Conservation (phyloP, 768 basidiomycete species). For the Gymnopilus junonius region DNA sequence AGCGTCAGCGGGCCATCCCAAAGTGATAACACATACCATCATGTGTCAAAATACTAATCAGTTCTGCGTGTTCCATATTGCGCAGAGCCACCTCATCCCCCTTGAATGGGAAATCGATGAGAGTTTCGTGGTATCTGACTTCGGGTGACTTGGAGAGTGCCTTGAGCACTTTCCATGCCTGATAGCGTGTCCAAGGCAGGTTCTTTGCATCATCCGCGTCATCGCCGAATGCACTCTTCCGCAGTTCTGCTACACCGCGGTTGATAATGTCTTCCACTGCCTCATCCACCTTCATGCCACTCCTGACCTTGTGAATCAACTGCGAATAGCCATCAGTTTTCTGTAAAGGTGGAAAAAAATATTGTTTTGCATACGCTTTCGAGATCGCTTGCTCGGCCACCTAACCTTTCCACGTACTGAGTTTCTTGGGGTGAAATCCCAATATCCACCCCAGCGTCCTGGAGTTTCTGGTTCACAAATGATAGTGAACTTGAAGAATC, state of each 20-base stretch:
- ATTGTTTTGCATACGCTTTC: conserved; percentile 61
- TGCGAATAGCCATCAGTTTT: conserved; percentile 29
- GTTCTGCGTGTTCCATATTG: conserved; percentile 86
- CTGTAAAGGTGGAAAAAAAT: not conserved
- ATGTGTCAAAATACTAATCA: conserved; percentile 78
- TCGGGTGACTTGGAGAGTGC: conserved; percentile 68
- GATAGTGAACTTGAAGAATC: conserved; percentile 77
- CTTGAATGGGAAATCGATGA: conserved; percentile 89
- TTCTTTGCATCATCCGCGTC: conserved; percentile 86
- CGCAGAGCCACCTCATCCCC: conserved; percentile 84
- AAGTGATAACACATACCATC: conserved; percentile 53
- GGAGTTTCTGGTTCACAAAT: conserved; percentile 81
- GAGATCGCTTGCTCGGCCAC: conserved; percentile 90
- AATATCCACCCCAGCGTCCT: conserved; percentile 54
- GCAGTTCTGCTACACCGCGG: conserved; percentile 78
- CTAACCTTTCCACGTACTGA: conserved; percentile 71
- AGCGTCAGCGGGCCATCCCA: not conserved
- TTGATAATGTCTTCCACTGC: conserved; percentile 91
- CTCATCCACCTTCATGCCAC: conserved; percentile 70
- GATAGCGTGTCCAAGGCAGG: conserved; percentile 83
- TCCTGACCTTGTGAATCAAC: conserved; percentile 86
- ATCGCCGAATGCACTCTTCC: conserved; percentile 93
- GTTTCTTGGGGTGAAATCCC: conserved; percentile 61
- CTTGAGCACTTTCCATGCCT: conserved; percentile 86
- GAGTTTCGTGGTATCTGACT: conserved; percentile 81